A percentile compares a stretch with the other conserved stretches of the same genome.
phyloP scores from a whole-genome alignment of 2,329 filamentous ascomycete genomes.

The Rachicladosporium sp. region DNA sequence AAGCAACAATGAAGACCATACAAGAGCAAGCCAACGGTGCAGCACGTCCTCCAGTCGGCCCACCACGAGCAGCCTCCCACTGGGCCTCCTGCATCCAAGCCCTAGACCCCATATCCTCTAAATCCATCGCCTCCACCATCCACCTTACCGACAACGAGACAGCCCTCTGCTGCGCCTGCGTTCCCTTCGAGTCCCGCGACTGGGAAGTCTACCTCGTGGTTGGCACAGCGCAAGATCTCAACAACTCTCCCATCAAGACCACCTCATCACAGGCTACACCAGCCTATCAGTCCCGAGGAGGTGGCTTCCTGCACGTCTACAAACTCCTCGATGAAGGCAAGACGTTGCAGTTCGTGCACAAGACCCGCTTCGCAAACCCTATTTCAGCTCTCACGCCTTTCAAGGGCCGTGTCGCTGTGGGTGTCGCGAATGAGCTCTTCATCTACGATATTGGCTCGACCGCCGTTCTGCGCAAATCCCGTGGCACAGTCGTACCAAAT shows the following conservation, averaged over 20 bases:
- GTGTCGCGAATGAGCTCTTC: slow-evolving; percentile 67
- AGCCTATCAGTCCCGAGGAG: slow-evolving; percentile 6
- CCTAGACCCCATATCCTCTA: slow-evolving; percentile 59
- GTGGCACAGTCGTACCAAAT: slow-evolving; percentile 19
- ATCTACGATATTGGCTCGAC: slow-evolving; percentile 90
- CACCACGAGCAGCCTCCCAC: slow-evolving; percentile 67
- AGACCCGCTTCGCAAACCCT: slow-evolving; percentile 82
- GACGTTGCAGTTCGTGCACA: slow-evolving; percentile 87
- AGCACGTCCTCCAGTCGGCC: slow-evolving; percentile 45
- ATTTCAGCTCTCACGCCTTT: slow-evolving; percentile 81
- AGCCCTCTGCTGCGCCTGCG: slow-evolving; percentile 71
- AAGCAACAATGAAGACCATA: slow-evolving; percentile 46
- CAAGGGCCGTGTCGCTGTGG: slow-evolving; percentile 76
- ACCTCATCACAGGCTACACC: slow-evolving; percentile 1
- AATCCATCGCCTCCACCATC: slow-evolving; percentile 54
- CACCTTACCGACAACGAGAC: slow-evolving; percentile 85
- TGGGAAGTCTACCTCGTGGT: slow-evolving; percentile 83
- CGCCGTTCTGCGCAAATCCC: slow-evolving; percentile 78
- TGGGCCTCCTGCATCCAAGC: slow-evolving; percentile 96
- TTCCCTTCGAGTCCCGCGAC: slow-evolving; percentile 78
- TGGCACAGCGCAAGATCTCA: slow-evolving; percentile 82
- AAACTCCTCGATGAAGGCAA: slow-evolving; percentile 74
- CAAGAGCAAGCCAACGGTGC: slow-evolving; percentile 1
- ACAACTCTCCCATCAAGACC: slow-evolving; percentile 5
- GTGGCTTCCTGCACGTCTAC: slow-evolving; percentile 83